Conservation (phyloP, 805 yeast genomes). For the Starmerella stigmatis region DNA sequence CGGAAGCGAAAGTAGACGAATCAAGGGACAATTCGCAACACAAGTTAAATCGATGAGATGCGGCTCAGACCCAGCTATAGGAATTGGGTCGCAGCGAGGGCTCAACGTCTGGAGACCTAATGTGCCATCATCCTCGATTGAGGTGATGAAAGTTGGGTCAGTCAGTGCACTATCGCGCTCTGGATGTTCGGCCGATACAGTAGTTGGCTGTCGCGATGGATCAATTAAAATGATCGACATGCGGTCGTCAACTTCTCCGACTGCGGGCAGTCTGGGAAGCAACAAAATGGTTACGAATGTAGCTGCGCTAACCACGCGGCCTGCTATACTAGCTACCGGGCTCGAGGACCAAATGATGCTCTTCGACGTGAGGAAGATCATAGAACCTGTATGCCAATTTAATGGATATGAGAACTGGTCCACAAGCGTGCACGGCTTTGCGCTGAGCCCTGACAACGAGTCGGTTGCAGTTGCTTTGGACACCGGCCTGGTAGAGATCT, state of each 20-base stretch:
- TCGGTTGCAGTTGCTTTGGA: constrained; percentile 19
- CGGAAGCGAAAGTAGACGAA: not conserved
- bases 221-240: not conserved
- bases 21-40: constrained; percentile 5
- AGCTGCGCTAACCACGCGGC: not conserved
- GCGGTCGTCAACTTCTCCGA: not conserved
- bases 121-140: not conserved
- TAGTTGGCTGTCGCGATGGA: constrained; percentile 11
- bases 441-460: constrained; percentile 5
- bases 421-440: constrained; percentile 15
- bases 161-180: constrained; percentile 1
- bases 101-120: constrained; percentile 4
- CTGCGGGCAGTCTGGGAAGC: not conserved
- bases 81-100: not conserved
- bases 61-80: not conserved
- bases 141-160: not conserved
- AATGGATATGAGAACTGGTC: constrained; percentile 20
- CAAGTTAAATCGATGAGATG: not conserved
- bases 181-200: not conserved
- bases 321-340: constrained; percentile 11
- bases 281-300: constrained; percentile 15
- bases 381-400: constrained; percentile 7
- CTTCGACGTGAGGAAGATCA: constrained; percentile 13
- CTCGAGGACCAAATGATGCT: constrained; percentile 20
- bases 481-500: constrained; percentile 9